Base-by-base conservation (phyloP, 2,329 filamentous ascomycete genomes). In the Tolypocladium capitatum region DNA sequence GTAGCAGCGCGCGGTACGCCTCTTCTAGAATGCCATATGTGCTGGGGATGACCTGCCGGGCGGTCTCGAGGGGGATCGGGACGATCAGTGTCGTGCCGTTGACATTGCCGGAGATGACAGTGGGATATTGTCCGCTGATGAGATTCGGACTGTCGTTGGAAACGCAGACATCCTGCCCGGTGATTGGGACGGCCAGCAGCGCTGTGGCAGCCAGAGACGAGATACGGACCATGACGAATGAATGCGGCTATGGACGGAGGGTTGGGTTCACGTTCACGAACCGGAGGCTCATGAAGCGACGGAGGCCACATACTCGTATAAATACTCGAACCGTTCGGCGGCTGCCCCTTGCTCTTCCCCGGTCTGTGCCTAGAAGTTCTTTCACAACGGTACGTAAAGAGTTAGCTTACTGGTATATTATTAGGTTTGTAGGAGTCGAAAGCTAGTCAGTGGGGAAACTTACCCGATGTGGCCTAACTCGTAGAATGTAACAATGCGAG, bases 1-100 rank as follows among this genome's bases (percentile, higher is more conserved):
- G 74, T 5, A 78, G 61, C 18, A 75, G 56, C 6, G 60, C 53
- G 10, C 67, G 63, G 53, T 74, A 75, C 5, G 70, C 70, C n/a
- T 61, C 55, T 50, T 72, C 72, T 44, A 76, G 60, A 53, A 79
- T 78, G 14, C 57, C 54, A 56, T 72, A 76, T 55, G 71, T 59
- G 0, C 65, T 34, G 0, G 75, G 75, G 20, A 79, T 68, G 20
- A 76, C 55, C 20, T 62, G 56, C 11, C 71, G 67, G 8, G 74
- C 75, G 2, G 66, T 58, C 4, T 58, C 51, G 27, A 76, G 59
- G 0, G 73, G 57, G 30, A 79, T 76, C 2, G 75, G 74, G 2
- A 79, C 58, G 34, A 78, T 65, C 20, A 68, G 63, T 1, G 76
- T 60, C 0, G 75, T 78, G 41, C 69, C 71, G 57, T 80, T 80